Conservation (phyloP, 2,329 filamentous ascomycete species). For the Colletotrichum siamense region DNA sequence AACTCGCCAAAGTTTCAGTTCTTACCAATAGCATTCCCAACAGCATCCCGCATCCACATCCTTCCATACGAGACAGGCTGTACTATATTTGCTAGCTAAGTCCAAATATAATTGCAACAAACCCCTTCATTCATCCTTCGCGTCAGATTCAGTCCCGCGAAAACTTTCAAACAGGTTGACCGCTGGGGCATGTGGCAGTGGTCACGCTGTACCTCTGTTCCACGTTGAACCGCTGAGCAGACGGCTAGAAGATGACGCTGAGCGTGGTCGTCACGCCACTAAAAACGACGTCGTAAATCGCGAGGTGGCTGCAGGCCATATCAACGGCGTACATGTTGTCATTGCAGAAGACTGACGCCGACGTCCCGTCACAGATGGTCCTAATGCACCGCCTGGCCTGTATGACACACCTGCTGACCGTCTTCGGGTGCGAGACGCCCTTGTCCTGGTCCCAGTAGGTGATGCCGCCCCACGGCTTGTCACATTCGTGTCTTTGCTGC, state of each 20-base stretch:
- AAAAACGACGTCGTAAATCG: neutral
- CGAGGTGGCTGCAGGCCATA: neutral
- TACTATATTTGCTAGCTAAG: neutral
- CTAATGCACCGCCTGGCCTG: neutral
- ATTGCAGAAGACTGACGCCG: neutral
- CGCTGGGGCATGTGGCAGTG: neutral
- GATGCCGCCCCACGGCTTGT: neutral
- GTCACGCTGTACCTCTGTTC: neutral
- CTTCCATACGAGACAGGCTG: neutral
- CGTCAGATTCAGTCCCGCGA: neutral
- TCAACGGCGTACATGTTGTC: neutral
- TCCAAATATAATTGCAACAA: fast-evolving
- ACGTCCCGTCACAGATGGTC: neutral
- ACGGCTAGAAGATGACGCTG: neutral
- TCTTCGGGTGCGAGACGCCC: neutral
- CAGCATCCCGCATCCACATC: fast-evolving
- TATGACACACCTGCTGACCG: neutral
- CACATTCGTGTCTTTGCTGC: neutral
- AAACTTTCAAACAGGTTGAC: neutral
- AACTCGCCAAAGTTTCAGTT: neutral
- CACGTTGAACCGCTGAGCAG: neutral
- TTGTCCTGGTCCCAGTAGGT: neutral
- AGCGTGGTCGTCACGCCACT: neutral
- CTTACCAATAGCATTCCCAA: neutral
- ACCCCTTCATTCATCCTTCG: neutral